Evolutionary conservation across 129 eudicot species (phyloP), one percentile per base, ranked within the genome.

Genomic region (Escallonia herrerae): DNA sequence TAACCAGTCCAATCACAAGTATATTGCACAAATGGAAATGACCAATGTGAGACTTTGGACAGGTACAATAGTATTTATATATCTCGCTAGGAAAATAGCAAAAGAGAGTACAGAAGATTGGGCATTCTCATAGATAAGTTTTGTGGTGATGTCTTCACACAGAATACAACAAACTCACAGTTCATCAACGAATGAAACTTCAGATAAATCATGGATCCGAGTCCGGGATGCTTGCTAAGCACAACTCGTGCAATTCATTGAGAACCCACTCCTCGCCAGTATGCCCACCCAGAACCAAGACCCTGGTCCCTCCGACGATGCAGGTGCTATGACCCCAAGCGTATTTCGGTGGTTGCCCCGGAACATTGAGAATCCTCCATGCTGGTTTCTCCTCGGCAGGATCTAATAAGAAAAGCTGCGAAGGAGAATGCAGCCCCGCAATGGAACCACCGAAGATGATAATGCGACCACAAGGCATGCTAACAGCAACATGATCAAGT

Each of bases 291-390:
- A 89, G 57, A 46, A 89, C 96, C 78, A 89, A 73, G 57, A 89
- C 96, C 78, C 96, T 62, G 42, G 96, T 89, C 53, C 96, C 96
- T 53, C 96, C 96, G 40, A 89, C 90, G 56, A 89, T 83, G 55
- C 96, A 89, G 8, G 96, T 86, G 67, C 96, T 86, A 67, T 89
- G 96, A 61, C 96, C 96, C 96, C 96, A 89, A 8, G 96, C 90
- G 43, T 74, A 89, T 66, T 89, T 89, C 0, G 96, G 96, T 22
- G 96, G 86, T 48, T 81, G 76, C 61, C 95, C 95, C 12, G 96
- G 96, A 33, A 86, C 95, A 56, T 83, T 83, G 6, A 89, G 59
- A 38, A 79, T 76, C 76, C 95, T 86, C 96, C 96, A 89, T 0
- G 86, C 73, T 7, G 95, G 90, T 64, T 89, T 86, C 64, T 89